Conservation (phyloP, 768 basidiomycete genomes). For the button mushroom (Agaricus bisporus) region DNA sequence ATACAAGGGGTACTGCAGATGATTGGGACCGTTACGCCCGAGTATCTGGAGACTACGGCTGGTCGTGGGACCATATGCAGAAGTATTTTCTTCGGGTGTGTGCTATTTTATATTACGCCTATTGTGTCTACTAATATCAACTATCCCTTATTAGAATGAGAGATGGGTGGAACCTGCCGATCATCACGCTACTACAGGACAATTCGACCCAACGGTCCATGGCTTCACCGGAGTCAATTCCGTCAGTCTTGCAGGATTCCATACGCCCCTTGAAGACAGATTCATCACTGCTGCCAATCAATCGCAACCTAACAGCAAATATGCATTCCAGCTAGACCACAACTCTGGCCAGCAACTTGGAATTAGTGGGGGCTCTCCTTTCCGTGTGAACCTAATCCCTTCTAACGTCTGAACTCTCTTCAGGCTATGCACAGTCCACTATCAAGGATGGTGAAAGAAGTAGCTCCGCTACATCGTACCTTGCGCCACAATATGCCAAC, state of each 20-base stretch:
- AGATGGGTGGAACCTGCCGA: conserved; percentile 23
- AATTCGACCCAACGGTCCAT: conserved; percentile 29
- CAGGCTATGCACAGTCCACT: conserved; percentile 24
- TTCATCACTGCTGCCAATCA: conserved; percentile 15
- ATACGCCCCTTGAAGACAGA: conserved; percentile 20
- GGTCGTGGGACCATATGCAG: conserved; percentile 32
- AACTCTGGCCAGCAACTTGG: conserved; percentile 11
- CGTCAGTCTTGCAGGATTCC: conserved; percentile 24
- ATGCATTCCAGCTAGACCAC: conserved; percentile 9
- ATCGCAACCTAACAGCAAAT: conserved; percentile 7
- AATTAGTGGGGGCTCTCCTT: conserved; percentile 17
- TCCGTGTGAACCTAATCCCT: conserved; percentile 18
- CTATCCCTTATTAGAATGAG: conserved; percentile 18
- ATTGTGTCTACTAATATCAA: not conserved
- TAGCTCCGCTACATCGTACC: conserved; percentile 25
- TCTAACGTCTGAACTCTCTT: not conserved
- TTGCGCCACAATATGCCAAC: conserved; percentile 18
- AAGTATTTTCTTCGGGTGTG: conserved; percentile 23
- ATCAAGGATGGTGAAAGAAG: conserved; percentile 22
- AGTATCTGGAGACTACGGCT: conserved; percentile 39
- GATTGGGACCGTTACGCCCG: conserved; percentile 51
- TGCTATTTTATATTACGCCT: not conserved
- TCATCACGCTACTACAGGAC: conserved; percentile 23
- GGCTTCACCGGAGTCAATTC: conserved; percentile 22
- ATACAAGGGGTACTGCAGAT: conserved; percentile 28